Base-by-base conservation (phyloP, 2,329 filamentous ascomycete species). In the Lecanicillium sp. region DNA sequence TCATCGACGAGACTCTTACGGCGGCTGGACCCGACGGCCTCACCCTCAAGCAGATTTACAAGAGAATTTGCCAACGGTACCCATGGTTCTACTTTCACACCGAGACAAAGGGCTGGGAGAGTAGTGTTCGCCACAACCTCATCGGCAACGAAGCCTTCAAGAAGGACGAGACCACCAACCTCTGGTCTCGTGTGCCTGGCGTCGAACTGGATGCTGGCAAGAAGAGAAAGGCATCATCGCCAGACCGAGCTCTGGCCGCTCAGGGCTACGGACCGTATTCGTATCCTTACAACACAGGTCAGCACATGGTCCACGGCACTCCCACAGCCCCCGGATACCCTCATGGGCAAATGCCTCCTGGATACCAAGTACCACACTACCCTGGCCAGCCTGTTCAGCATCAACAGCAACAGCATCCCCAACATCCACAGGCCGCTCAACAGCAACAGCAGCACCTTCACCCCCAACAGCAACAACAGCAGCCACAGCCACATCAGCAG, bases 101-200 rank as follows among this genome's bases (percentile, higher is more conserved):
- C 14, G 74, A 76, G 50, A 79, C 75, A 5, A 79, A 77, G 51
- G 75, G 75, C n/a, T 79, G 75, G 75, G 74, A 79, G 53, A 79
- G 74, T 47, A 79, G 74, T 48, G 75, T 79, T n/a, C 71, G 75
- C 1, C 75, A 79, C 49, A 79, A 79, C 41, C 64, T 79, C 19
- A 77, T 79, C 46, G 74, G 74, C 3, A 79, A 79, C 51, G 71
- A 74, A 46, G 75, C 74, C 6, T 79, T 79, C 52, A 66, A 64
- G 46, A 79, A 79, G 53, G 69, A 74, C 44, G 72, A 77, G 28
- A 65, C 67, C 19, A 74, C 69, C 2, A 68, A 72, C 31, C 58
- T 74, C 15, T 79, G 75, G 75, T 69, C 65, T 42, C 72, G 75
- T 27, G 70, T 77, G 17, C 70, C 69, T 3, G 74, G 72, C 3